Percentiles rank a stretch among this genome's conserved stretches.
Conservation (phyloP, 108 stramenopile species). For the Ochromonas danica region DNA sequence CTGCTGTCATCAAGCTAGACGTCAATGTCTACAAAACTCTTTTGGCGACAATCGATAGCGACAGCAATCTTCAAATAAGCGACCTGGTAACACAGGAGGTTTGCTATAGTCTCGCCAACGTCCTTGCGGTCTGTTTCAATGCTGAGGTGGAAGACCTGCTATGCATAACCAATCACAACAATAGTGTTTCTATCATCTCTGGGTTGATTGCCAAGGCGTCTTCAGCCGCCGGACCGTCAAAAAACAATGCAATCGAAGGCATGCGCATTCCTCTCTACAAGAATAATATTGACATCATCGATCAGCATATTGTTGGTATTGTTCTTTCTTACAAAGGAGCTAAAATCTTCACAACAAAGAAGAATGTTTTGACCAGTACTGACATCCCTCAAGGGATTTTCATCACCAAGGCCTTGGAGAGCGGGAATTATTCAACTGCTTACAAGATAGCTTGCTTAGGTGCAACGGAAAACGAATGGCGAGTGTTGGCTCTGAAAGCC, state of each 20-base stretch:
- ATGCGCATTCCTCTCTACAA: not conserved
- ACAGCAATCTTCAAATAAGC: constrained; percentile 43
- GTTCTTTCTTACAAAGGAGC: constrained; percentile 57
- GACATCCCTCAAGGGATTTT: constrained; percentile 53
- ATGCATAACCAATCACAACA: constrained; percentile 48
- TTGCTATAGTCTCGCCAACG: constrained; percentile 46
- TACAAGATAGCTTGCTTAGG: constrained; percentile 60
- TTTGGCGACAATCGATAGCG: constrained; percentile 59
- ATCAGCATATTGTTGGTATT: constrained; percentile 46
- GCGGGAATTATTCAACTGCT: constrained; percentile 43
- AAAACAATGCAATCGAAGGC: not conserved
- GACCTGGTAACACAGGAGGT: constrained; percentile 53
- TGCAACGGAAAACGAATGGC: constrained; percentile 65
- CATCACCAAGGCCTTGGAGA: constrained; percentile 52
- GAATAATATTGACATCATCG: not conserved
- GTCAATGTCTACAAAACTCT: constrained; percentile 29
- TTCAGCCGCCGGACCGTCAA: not conserved
- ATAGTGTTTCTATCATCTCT: not conserved
- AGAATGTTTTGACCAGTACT: constrained; percentile 41
- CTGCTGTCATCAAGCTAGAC: constrained; percentile 43
- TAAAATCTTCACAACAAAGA: constrained; percentile 48
- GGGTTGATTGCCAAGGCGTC: not conserved
- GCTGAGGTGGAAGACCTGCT: constrained; percentile 61
- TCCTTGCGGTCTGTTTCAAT: constrained; percentile 56
- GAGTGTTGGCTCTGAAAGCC: constrained; percentile 49